Conservation (phyloP, 345 rosid species). For the Aquilaria malaccensis region DNA sequence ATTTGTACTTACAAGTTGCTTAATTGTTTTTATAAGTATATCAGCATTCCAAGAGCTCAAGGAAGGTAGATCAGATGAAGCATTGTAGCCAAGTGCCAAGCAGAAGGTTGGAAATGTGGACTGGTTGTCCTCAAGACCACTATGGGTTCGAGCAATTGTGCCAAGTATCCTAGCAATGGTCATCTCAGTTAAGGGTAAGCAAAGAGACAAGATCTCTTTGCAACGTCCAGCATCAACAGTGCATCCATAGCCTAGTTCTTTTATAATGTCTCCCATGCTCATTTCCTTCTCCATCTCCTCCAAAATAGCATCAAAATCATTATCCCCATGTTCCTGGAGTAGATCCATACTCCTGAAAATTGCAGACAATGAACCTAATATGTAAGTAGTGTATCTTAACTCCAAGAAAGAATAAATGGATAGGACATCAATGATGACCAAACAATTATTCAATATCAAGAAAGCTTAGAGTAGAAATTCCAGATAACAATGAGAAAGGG, state of each 20-base stretch:
- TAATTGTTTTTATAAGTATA: conserved; percentile 62
- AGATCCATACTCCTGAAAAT: conserved; percentile 40
- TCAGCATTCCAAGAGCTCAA: conserved; percentile 73
- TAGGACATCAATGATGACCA: neutral
- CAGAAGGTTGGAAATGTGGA: conserved; percentile 58
- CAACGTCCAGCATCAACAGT: conserved; percentile 64
- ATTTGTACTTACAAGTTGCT: conserved; percentile 53
- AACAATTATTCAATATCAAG: neutral
- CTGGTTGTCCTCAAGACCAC: conserved; percentile 48
- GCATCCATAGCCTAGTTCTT: conserved; percentile 87
- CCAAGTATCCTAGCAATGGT: conserved; percentile 68
- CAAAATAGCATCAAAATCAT: conserved; percentile 72
- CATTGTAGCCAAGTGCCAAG: conserved; percentile 59
- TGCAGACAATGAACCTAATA: neutral
- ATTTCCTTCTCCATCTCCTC: conserved; percentile 83
- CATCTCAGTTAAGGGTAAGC: conserved; percentile 63
- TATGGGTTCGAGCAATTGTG: conserved; percentile 39
- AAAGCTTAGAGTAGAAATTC: conserved; percentile 1
- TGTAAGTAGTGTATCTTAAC: neutral
- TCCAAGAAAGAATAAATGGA: neutral
- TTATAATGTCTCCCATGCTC: conserved; percentile 67
- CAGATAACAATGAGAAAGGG: neutral
- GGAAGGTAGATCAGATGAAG: conserved; percentile 38
- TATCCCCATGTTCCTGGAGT: conserved; percentile 33
- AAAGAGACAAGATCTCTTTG: conserved; percentile 64